Evolutionary conservation across 163 green algal genomes (phyloP).

Genomic region (Chloromonas sp.): DNA sequence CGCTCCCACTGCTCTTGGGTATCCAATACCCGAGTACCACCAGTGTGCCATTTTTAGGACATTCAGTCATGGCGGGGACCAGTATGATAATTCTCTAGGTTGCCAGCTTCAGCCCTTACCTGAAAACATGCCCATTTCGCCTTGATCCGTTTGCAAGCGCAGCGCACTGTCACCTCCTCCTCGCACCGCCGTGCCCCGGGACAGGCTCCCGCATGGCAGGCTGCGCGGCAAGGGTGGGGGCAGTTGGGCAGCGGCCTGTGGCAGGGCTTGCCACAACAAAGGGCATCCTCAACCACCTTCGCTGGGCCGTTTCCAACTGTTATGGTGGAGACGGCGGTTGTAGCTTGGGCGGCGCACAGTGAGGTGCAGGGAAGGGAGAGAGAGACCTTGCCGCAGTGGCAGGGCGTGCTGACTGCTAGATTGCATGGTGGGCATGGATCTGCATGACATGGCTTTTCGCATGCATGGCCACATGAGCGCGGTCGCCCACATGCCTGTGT

Average conservation of each 20-base stretch:
- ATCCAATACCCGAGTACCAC: too few species aligned
- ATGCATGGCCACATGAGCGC: too few species aligned
- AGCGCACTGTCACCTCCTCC: not conserved
- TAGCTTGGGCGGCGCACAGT: too few species aligned
- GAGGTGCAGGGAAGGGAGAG: too few species aligned
- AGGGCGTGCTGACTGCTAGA: not conserved
- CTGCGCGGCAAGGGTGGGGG: not conserved
- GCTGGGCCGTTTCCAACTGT: not conserved
- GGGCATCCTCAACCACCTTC: not conserved
- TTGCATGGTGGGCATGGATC: not conserved
- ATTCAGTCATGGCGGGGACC: too few species aligned
- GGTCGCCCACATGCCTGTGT: too few species aligned
- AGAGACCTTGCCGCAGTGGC: conserved; percentile 4
- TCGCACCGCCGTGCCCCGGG: not conserved
- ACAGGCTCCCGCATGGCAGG: conserved; percentile 1
- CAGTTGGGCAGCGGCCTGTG: conserved; percentile 3
- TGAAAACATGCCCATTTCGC: not conserved
- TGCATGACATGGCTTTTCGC: not conserved
- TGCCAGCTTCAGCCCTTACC: not conserved
- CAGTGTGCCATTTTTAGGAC: too few species aligned
- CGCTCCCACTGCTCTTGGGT: too few species aligned
- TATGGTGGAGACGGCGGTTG: not conserved
- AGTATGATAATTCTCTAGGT: too few species aligned
- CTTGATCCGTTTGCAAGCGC: not conserved
- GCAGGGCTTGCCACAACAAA: conserved; percentile 9